These are phyloP conservation scores for Eragrostis curvula DNA, from an alignment of 176 grass and related monocot species.

Conservation along the genomic window DNA sequence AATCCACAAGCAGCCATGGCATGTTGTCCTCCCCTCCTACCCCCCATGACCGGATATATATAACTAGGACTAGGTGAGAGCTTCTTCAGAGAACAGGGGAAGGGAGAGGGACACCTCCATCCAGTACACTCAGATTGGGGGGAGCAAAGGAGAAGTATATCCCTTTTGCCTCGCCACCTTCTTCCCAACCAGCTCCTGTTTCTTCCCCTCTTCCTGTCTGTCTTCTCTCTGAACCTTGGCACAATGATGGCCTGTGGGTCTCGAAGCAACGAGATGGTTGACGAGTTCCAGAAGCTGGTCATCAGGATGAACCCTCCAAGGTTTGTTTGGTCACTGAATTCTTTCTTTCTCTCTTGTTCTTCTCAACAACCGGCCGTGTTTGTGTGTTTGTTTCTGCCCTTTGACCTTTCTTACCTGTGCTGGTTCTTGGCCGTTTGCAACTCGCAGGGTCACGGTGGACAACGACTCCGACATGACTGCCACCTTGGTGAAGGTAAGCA, in stretches of 20 bases:
- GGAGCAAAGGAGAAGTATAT: conserved; percentile 29
- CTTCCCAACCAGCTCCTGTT: not conserved
- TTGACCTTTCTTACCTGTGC: conserved; percentile 28
- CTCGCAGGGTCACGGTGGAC: conserved; percentile 85
- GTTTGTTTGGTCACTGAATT: conserved; percentile 20
- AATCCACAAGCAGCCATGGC: conserved; percentile 46
- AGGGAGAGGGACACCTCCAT: conserved; percentile 28
- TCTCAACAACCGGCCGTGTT: conserved; percentile 2
- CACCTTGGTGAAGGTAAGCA: conserved; percentile 85
- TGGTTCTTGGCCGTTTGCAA: conserved; percentile 34
- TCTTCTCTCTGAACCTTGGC: not conserved
- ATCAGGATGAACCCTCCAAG: conserved; percentile 96
- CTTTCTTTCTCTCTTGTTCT: not conserved
- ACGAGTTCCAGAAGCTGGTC: conserved; percentile 95
- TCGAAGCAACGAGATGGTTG: conserved; percentile 70
- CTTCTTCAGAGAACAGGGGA: conserved; percentile 38
- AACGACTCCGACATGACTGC: conserved; percentile 74
- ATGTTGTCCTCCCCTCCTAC: conserved; percentile 26
- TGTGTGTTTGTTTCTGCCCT: conserved; percentile 11
- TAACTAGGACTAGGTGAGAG: conserved; percentile 43
- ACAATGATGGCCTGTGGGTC: conserved; percentile 79
- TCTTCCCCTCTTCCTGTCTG: not conserved
- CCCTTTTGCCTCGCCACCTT: conserved; percentile 37
- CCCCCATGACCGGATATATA: conserved; percentile 41
- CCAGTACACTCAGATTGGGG: conserved; percentile 42